Evolutionary conservation across 768 basidiomycete species (phyloP), one percentile per base, ranked within the genome.

Genomic region (Serpula lacrymans): DNA sequence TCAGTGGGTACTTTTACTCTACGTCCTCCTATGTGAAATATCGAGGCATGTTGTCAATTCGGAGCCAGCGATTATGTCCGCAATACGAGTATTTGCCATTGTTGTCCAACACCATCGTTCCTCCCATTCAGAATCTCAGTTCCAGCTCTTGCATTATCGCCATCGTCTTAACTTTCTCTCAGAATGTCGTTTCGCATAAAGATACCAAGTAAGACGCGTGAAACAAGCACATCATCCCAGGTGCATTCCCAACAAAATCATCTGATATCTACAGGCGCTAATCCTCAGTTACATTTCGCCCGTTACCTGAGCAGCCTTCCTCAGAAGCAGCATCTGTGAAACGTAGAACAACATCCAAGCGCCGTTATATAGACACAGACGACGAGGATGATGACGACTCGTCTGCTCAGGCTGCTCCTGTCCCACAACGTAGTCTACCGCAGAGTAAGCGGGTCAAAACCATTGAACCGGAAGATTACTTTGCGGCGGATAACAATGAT

Each of bases 361-460:
- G 60, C 2, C 49, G 44, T 20, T 41, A 62, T 10, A 32, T 61
- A 29, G 69, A 39, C 69, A 76, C 49, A 55, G 64, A 64, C 21
- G 54, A 59, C 26, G 65, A 65, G 9, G 57, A 49, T 21, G 56
- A 52, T 13, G 53, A 57, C 13, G 57, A 61, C 13, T 59, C 52
- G 28, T 45, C 11, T 20, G 35, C 58, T 8, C 68, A 67, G 30
- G 77, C 80, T 50, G 65, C 85, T 30, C 25, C 39, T 5, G n/a
- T n/a, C n/a, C n/a, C n/a, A n/a, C n/a, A n/a, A n/a, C n/a, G n/a
- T n/a, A n/a, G 18, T 25, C 40, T 22, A 39, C 55, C 36, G 42
- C 45, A 39, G 49, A 44, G 41, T 41, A 62, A 51, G 51, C 56
- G 53, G 16, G 40, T 45, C 11, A 62, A 53, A 33, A 55, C 59